A percentile compares a stretch with the other conserved stretches of the same genome.
Evolutionary conservation across 345 rosid species (phyloP).

Genomic region (Eucalyptus coolabah): DNA sequence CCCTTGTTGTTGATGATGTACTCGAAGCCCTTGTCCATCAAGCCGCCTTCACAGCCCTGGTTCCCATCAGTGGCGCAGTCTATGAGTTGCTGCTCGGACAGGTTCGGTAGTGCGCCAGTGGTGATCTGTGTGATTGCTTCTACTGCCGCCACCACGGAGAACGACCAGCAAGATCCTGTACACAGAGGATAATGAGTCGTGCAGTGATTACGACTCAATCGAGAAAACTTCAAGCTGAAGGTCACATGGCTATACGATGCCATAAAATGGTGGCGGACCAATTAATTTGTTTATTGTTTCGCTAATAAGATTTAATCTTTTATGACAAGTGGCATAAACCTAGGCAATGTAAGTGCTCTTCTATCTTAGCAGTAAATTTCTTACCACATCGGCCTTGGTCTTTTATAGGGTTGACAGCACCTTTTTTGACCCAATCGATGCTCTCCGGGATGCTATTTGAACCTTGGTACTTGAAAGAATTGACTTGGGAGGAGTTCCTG

Average conservation of each 20-base stretch:
- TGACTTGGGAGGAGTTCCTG: neutral
- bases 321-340: neutral
- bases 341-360: neutral
- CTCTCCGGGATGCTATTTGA: neutral
- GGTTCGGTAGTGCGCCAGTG: slow-evolving; percentile 6
- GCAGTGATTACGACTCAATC: neutral
- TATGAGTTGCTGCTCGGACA: slow-evolving; percentile 35
- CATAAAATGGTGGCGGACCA: neutral
- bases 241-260: neutral
- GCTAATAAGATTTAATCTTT: neutral
- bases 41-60: slow-evolving; percentile 15
- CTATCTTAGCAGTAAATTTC: neutral
- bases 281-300: neutral
- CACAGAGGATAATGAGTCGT: neutral
- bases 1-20: slow-evolving; percentile 6
- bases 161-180: neutral
- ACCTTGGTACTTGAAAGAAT: neutral
- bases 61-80: slow-evolving; percentile 13
- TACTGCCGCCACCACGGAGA: neutral
- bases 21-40: neutral
- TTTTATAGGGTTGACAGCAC: neutral
- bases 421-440: neutral
- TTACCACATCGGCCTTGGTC: neutral
- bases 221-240: neutral
- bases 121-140: slow-evolving; percentile 11